These are phyloP conservation scores for Rhytidiadelphus loreus DNA, from an alignment of 225 moss, liverwort and hornwort genomes.

Conservation along the genomic window DNA sequence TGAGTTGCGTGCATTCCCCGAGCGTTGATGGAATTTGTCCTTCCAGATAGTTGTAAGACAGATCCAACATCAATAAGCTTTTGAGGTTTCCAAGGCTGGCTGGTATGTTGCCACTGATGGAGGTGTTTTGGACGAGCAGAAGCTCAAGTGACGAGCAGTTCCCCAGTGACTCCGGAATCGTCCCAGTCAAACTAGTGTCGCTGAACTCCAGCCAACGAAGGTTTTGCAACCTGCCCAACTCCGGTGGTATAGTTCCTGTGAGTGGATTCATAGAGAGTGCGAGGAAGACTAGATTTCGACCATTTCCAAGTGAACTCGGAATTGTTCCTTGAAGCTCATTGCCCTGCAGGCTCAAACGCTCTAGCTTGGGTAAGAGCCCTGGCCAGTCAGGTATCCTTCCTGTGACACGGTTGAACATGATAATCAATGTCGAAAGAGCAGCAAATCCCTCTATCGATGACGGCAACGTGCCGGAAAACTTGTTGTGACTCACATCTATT, in stretches of 20 bases:
- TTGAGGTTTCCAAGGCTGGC: not conserved
- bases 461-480: not conserved
- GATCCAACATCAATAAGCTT: not conserved
- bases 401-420: not conserved
- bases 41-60: not conserved
- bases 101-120: not conserved
- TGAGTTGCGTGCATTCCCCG: not conserved
- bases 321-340: conserved; percentile 2
- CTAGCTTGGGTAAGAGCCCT: not conserved
- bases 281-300: not conserved
- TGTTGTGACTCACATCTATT: conserved; percentile 2
- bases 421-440: not conserved
- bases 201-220: not conserved
- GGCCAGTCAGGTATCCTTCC: conserved; percentile 7
- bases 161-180: conserved; percentile 1
- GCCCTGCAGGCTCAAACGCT: not conserved
- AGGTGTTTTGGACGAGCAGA: not conserved
- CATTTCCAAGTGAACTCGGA: not conserved
- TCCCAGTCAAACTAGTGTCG: not conserved
- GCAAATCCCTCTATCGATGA: not conserved
- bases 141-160: not conserved
- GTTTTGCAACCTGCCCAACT: not conserved
- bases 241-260: not conserved
- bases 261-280: not conserved
- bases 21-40: not conserved